Percentiles rank a stretch among this genome's conserved stretches.
Evolutionary conservation across 768 basidiomycete species (phyloP).

Genomic region (Suillus sp.): DNA sequence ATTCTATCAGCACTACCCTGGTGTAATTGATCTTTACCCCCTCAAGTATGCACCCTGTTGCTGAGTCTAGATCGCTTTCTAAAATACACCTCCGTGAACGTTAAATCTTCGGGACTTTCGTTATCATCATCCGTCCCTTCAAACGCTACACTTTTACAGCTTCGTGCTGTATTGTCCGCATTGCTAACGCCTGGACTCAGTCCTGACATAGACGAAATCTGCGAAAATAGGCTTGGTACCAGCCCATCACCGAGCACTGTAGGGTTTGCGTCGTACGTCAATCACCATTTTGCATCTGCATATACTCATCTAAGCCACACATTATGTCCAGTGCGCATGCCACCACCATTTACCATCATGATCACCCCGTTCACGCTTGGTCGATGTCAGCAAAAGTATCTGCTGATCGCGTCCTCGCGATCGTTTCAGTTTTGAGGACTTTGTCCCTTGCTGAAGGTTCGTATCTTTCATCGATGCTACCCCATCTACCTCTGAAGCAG

Average conservation of each 20-base stretch:
- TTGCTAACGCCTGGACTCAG: conserved; percentile 74
- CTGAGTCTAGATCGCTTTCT: conserved; percentile 57
- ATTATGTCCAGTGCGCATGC: conserved; percentile 26
- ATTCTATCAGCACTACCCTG: conserved; percentile 18
- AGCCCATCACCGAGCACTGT: conserved; percentile 37
- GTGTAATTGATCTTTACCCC: background rate
- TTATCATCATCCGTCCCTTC: conserved; percentile 38
- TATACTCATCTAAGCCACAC: background rate
- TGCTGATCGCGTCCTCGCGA: conserved; percentile 66
- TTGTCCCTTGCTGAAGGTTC: conserved; percentile 76
- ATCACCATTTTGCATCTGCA: background rate
- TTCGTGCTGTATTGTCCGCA: conserved; percentile 62
- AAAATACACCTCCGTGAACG: conserved; percentile 47
- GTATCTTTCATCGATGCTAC: conserved; percentile 7
- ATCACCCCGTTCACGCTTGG: conserved; percentile 56
- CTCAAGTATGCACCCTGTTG: conserved; percentile 49
- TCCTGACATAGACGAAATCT: conserved; percentile 68
- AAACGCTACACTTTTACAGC: conserved; percentile 47
- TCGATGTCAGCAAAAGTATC: conserved; percentile 70
- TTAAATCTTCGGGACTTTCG: conserved; percentile 52
- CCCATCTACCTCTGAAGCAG: conserved; percentile 1
- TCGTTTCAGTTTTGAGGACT: conserved; percentile 67
- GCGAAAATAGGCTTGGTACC: conserved; percentile 58
- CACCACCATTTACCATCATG: conserved; percentile 44
- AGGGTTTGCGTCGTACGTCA: conserved; percentile 54